Conservation (phyloP, 495 filamentous ascomycete species). For the Hypomontagnella monticulosa region DNA sequence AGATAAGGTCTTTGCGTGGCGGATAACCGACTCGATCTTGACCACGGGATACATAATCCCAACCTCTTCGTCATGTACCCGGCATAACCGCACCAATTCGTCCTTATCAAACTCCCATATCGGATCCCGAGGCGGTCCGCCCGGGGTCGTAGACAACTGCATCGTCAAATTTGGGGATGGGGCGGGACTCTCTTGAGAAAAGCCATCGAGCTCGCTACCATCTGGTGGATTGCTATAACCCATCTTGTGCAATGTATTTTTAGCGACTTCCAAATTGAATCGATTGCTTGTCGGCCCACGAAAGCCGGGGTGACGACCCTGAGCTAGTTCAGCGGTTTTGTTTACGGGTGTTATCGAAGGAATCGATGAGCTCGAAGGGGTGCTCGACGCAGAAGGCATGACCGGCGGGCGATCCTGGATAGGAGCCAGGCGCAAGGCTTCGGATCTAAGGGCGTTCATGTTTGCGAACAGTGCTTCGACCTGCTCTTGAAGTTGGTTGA, state of each 20-base stretch:
- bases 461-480: constrained; percentile 78
- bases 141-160: constrained; percentile 51
- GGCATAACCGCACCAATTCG: constrained; percentile 75
- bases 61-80: constrained; percentile 83
- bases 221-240: constrained; percentile 72
- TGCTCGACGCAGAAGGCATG: constrained; percentile 48
- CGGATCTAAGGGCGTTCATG: constrained; percentile 69
- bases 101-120: constrained; percentile 77
- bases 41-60: constrained; percentile 88
- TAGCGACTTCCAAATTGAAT: constrained; percentile 88
- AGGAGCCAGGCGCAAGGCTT: constrained; percentile 55
- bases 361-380: constrained; percentile 48
- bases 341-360: constrained; percentile 45
- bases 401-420: constrained; percentile 50
- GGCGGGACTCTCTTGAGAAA: constrained; percentile 64
- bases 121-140: constrained; percentile 66
- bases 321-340: constrained; percentile 40
- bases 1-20: constrained; percentile 71
- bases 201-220: constrained; percentile 66
- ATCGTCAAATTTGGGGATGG: constrained; percentile 52
- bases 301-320: constrained; percentile 68
- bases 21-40: constrained; percentile 71
- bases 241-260: constrained; percentile 88
- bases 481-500: constrained; percentile 81
- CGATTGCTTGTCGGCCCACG: constrained; percentile 86